Base-by-base conservation (phyloP, 2,329 filamentous ascomycete species). In the Trichoderma koningiopsis region DNA sequence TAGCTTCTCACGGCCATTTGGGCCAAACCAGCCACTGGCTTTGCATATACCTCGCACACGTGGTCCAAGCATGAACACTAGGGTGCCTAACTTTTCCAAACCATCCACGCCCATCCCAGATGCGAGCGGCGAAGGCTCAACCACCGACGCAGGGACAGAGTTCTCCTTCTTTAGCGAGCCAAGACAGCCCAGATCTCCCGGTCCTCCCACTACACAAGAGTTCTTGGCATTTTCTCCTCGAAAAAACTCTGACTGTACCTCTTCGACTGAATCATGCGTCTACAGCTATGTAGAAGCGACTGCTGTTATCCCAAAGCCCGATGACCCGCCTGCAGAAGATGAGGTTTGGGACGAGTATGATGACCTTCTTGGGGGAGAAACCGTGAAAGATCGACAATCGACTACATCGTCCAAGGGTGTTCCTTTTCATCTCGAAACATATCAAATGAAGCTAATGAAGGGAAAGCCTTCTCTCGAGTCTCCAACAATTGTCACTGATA, bases 341-440 rank as follows among this genome's bases (percentile, higher is more conserved):
- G 95, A 97, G 76, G 87, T 97, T 1, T 98, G 95, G 95, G 90
- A 94, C 63, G 95, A 97, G 79, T 97, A 96, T 76, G 90, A 98
- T 73, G 95, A 97, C 74, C 82, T 97, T 14, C 87, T 97, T 66
- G 92, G 92, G 64, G 90, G 92, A 13, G 85, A 84, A 11, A 77
- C 77, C 0, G 69, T 75, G 37, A 81, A 82, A 71, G 80, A 80
- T 1, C 84, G 84, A 2, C 80, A 81, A 1, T 88, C 87, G 0
- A 81, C 85, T 5, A 85, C 84, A 0, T 88, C 87, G 0, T 89
- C 88, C 0, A 82, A 83, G 31, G 86, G 86, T 0, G 77, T 83
- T 68, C 84, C 88, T 27, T 87, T 89, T 75, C 83, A 87, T 71
- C 82, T 88, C 14, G 85, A 89, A 72, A 81, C 77, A 2, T 85